Evolutionary conservation across 345 rosid species (phyloP), one percentile per base, ranked within the genome.

Genomic region (Orychophragmus violaceus): DNA sequence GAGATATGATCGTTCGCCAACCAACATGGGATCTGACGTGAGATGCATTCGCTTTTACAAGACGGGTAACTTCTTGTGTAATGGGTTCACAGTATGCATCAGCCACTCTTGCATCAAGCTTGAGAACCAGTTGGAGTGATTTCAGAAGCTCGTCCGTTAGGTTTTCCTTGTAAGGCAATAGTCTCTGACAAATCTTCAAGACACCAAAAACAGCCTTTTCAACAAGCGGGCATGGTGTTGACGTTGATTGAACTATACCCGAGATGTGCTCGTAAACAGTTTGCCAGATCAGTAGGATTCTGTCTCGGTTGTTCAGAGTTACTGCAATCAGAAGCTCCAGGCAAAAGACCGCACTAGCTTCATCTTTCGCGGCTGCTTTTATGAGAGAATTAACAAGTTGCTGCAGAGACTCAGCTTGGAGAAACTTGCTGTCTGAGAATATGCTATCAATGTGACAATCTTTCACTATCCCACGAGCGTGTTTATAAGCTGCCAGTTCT

Each of bases 141-240:
- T 80, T 88, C 28, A 88, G 70, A 44, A 88, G 91, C 56, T 88
- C 95, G 55, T 88, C 87, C 18, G 87, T 79, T 66, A 88, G 58
- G 41, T 85, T 84, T 48, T 88, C 95, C 72, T 88, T 88, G 71
- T 88, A 88, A 9, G 95, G 91, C 24, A 88, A 84, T 58, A 88
- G 64, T 42, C 91, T 79, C 75, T 82, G 87, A 70, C 95, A 88
- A 63, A 88, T 84, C 74, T 72, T 78, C 59, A 88, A 74, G 10
- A 88, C 87, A 72, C 95, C 91, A 66, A 85, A 85, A 5, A 88
- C 87, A 4, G 95, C 86, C 66, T 80, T 88, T 71, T 88, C 91
- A 17, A 88, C 89, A 6, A 85, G 71, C 19, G 69, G 8, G 65
- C 87, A 85, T 3, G 95, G 91, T 70, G 82, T 78, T 52, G 68